Evolutionary conservation across 331 rosid species (phyloP).

Genomic region (Arachis monticola): DNA sequence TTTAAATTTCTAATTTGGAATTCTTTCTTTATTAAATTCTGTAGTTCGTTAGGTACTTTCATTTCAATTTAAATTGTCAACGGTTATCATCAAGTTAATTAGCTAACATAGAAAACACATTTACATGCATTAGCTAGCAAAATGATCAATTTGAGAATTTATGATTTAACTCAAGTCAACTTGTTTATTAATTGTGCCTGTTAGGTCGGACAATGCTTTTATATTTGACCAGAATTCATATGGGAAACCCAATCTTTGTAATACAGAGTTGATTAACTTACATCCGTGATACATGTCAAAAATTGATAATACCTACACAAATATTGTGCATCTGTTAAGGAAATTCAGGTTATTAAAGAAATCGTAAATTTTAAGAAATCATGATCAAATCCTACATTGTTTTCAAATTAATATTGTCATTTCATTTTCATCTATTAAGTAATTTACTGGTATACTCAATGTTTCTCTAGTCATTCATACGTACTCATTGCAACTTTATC

Average conservation of each 20-base stretch:
- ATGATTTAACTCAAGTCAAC: conserved; percentile 16
- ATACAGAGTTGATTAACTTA: no score
- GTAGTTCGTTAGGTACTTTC: neutral
- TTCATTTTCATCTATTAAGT: no score
- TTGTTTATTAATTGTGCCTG: neutral
- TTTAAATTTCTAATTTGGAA: conserved; percentile 7
- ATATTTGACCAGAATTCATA: neutral
- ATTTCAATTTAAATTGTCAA: conserved; percentile 20
- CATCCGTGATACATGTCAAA: no score
- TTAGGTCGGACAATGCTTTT: neutral
- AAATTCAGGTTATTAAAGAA: no score
- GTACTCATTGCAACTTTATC: neutral
- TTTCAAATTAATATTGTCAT: no score
- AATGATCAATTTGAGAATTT: conserved; percentile 5
- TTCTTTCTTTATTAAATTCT: neutral
- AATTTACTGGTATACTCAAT: neutral
- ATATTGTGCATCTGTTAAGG: no score
- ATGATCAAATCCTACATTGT: no score
- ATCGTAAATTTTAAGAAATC: no score
- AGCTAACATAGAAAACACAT: neutral
- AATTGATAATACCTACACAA: no score
- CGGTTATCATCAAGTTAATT: neutral
- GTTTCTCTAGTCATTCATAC: conserved; percentile 10
- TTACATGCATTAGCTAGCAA: neutral
- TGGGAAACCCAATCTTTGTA: neutral